Evolutionary conservation across 495 filamentous ascomycete genomes (phyloP).

Genomic region (Trichoderma asperelloides): DNA sequence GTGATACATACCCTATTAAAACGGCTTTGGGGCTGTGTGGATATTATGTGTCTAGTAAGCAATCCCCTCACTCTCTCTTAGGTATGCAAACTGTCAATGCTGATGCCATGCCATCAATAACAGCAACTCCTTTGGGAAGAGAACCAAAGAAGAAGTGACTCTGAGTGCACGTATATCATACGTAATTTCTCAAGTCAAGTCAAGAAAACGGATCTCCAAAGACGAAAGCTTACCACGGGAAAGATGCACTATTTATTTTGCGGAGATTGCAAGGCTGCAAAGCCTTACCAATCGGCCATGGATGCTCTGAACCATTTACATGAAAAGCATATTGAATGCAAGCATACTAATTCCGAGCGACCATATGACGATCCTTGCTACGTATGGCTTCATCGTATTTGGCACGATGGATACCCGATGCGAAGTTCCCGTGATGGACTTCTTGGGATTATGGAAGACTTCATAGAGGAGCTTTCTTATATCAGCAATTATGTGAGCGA

Average conservation of each 20-base stretch:
- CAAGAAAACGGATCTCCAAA: neutral
- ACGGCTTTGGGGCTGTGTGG: neutral
- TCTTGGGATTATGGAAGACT: neutral
- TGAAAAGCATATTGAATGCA: slow-evolving; percentile 6
- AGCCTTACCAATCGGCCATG: neutral
- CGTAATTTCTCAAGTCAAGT: neutral
- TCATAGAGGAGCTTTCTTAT: neutral
- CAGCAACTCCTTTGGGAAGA: slow-evolving; percentile 6
- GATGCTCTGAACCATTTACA: neutral
- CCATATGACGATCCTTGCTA: slow-evolving; percentile 12
- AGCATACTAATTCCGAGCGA: neutral
- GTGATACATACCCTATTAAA: neutral
- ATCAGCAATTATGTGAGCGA: neutral
- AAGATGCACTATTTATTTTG: neutral
- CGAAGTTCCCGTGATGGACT: neutral
- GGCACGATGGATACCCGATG: neutral
- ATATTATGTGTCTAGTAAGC: neutral
- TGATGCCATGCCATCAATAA: neutral
- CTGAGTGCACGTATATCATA: neutral
- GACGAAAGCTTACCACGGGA: neutral
- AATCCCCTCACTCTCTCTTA: neutral
- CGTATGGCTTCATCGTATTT: slow-evolving; percentile 7
- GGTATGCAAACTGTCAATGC: neutral
- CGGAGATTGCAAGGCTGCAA: neutral
- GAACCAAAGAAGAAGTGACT: neutral